Evolutionary conservation across 306 rosid species (phyloP), one percentile per base, ranked within the genome.

Genomic region (Oxytropis ochrocephala): DNA sequence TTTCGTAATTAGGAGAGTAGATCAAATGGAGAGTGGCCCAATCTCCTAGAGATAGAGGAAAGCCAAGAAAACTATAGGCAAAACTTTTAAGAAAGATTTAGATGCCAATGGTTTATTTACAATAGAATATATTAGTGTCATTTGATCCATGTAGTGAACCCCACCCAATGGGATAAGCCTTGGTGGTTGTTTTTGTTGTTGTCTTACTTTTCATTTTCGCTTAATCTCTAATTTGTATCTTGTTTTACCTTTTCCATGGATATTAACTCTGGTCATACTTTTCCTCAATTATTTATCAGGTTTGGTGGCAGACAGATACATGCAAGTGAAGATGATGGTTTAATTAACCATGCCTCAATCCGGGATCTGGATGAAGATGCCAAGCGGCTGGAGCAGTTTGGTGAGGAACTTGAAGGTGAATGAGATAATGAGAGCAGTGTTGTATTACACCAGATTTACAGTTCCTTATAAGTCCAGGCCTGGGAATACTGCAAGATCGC

Each of bases 291-390:
- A 27, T 82, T 29, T 14, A 16, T 69, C 73, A 92, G 99, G 99
- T 95, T 95, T 77, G 97, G 92, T 27, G 99, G 99, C 49, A 85
- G 80, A 72, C 97, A 85, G 84, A 74, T 91, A 77, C 97, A 85
- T 73, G 99, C 97, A 46, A 85, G 89, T 44, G 96, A 79, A 81
- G 99, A 95, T 62, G 92, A 95, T 55, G 99, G 97, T 49, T 39
- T 60, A 17, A 64, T 91, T 66, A 86, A 95, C 88, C 97, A 95
- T 74, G 85, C 96, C 27, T 7, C 18, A 24, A 72, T 89, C 17
- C 84, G 97, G 74, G 86, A 95, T 82, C 69, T 81, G 5, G 96
- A 85, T 2, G 92, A 46, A 3, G 99, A 95, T 54, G 95, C 91
- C 16, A 59, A 42, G 30, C 86, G 95, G 55, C 67, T 95, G 76